Evolutionary conservation across 768 basidiomycete species (phyloP).

Genomic region (Leccinum rimulosum): DNA sequence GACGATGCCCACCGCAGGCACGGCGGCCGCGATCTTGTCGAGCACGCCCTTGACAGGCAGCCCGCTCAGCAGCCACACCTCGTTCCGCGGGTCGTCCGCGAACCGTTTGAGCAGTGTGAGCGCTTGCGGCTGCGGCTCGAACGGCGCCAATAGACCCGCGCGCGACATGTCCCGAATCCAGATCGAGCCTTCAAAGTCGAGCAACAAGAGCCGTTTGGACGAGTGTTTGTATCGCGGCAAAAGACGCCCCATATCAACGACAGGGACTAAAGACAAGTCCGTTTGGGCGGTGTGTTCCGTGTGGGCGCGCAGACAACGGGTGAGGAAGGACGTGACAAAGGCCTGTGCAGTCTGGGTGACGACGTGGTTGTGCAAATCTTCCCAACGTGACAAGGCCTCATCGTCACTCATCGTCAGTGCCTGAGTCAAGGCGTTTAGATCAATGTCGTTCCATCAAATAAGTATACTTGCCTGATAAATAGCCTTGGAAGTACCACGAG

Average conservation of each 20-base stretch:
- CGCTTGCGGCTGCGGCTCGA: slow-evolving; percentile 37
- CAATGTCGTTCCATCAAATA: neutral
- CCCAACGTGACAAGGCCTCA: slow-evolving; percentile 74
- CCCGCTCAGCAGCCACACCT: slow-evolving; percentile 83
- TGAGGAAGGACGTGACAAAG: slow-evolving; percentile 78
- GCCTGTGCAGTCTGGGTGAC: slow-evolving; percentile 84
- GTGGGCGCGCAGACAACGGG: slow-evolving; percentile 67
- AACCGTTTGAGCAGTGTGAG: slow-evolving; percentile 55
- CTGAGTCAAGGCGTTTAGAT: slow-evolving; percentile 17
- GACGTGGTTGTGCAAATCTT: slow-evolving; percentile 84
- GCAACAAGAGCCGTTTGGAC: slow-evolving; percentile 58
- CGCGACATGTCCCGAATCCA: slow-evolving; percentile 61
- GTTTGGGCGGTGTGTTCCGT: slow-evolving; percentile 53
- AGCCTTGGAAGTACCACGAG: slow-evolving; percentile 77
- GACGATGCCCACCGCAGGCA: slow-evolving; percentile 75
- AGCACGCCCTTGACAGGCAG: slow-evolving; percentile 61
- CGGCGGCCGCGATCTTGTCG: slow-evolving; percentile 56
- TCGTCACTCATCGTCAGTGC: slow-evolving; percentile 77
- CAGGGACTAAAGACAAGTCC: slow-evolving; percentile 35
- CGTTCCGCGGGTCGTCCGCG: slow-evolving; percentile 62
- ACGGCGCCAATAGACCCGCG: slow-evolving; percentile 40
- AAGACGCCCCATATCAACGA: slow-evolving; percentile 47
- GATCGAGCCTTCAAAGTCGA: slow-evolving; percentile 82
- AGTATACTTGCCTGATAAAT: slow-evolving; percentile 49
- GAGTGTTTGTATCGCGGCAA: slow-evolving; percentile 68